These are phyloP conservation scores for Echria macrotheca DNA, from an alignment of 495 filamentous ascomycete species.

Conservation along the genomic window DNA sequence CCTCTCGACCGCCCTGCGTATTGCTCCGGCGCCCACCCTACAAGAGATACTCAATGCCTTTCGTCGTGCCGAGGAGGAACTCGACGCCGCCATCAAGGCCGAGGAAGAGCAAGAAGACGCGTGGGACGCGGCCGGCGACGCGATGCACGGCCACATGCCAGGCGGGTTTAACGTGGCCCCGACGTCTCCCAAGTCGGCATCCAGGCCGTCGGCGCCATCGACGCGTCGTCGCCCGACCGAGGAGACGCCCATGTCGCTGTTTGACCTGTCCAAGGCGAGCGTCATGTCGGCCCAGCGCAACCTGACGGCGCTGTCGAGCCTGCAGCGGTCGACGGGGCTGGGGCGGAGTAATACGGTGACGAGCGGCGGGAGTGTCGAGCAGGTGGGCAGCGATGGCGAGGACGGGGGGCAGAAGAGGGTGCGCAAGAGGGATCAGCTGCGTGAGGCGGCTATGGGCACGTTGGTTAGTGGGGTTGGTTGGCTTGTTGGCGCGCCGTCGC, in stretches of 20 bases:
- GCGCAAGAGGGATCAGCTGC: conserved; percentile 75
- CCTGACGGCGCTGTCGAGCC: conserved; percentile 41
- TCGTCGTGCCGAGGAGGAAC: conserved; percentile 82
- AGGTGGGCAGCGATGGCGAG: conserved; percentile 19
- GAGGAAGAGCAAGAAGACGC: conserved; percentile 70
- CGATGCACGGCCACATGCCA: conserved; percentile 47
- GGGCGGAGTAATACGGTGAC: conserved; percentile 14
- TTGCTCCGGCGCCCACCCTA: conserved; percentile 72
- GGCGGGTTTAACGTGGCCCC: conserved; percentile 51
- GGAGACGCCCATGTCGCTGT: conserved; percentile 90
- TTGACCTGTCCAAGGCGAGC: conserved; percentile 78
- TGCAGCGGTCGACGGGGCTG: conserved; percentile 27
- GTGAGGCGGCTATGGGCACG: conserved; percentile 65
- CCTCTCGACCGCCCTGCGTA: conserved; percentile 73
- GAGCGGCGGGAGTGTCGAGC: background rate
- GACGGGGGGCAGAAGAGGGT: conserved; percentile 43
- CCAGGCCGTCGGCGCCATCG: conserved; percentile 16
- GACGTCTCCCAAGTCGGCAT: background rate
- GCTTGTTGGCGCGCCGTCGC: conserved; percentile 71
- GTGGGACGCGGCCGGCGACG: conserved; percentile 64
- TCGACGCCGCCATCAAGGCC: conserved; percentile 58
- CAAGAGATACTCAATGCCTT: conserved; percentile 81
- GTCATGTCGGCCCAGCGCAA: conserved; percentile 64
- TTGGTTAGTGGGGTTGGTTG: conserved; percentile 81
- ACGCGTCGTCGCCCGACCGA: conserved; percentile 27